Evolutionary conservation across 495 filamentous ascomycete species (phyloP).

Genomic region (Penicillium chermesinum): DNA sequence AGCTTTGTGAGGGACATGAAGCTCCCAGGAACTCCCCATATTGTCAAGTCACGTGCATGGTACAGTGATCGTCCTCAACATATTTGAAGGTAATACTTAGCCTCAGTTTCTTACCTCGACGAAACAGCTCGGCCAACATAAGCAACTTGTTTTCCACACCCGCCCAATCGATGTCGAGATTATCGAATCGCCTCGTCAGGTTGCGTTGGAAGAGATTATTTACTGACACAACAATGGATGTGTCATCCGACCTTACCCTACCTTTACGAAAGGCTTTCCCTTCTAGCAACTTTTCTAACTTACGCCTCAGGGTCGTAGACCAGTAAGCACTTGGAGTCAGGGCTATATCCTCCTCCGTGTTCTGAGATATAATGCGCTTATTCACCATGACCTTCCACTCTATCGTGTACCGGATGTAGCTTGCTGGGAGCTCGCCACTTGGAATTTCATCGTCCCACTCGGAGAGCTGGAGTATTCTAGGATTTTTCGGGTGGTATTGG

Average conservation of each 20-base stretch:
- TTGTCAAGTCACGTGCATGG: not conserved
- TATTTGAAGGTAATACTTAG: conserved; percentile 15
- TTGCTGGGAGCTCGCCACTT: conserved; percentile 28
- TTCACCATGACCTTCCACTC: conserved; percentile 31
- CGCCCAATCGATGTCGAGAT: conserved; percentile 18
- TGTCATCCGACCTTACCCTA: conserved; percentile 19
- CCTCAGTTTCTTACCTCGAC: conserved; percentile 10
- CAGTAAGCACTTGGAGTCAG: conserved; percentile 21
- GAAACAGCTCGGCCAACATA: conserved; percentile 5
- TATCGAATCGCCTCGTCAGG: conserved; percentile 17
- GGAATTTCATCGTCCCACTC: conserved; percentile 15
- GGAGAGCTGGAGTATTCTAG: conserved; percentile 9
- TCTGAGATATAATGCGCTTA: conserved; percentile 18
- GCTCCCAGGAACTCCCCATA: not conserved
- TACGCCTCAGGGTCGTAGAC: conserved; percentile 9
- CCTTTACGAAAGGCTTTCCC: conserved; percentile 7
- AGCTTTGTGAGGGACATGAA: not conserved
- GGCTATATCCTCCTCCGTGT: conserved; percentile 26
- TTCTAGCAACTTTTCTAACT: conserved; percentile 11
- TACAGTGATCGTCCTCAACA: conserved; percentile 4
- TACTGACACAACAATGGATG: conserved; percentile 13
- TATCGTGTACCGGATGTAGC: conserved; percentile 33
- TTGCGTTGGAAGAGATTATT: conserved; percentile 20
- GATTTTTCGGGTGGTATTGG: conserved; percentile 3
- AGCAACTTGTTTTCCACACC: conserved; percentile 18